phyloP scores from a whole-genome alignment of 2,329 filamentous ascomycete species.

The Ascosphaera pollenicola region DNA sequence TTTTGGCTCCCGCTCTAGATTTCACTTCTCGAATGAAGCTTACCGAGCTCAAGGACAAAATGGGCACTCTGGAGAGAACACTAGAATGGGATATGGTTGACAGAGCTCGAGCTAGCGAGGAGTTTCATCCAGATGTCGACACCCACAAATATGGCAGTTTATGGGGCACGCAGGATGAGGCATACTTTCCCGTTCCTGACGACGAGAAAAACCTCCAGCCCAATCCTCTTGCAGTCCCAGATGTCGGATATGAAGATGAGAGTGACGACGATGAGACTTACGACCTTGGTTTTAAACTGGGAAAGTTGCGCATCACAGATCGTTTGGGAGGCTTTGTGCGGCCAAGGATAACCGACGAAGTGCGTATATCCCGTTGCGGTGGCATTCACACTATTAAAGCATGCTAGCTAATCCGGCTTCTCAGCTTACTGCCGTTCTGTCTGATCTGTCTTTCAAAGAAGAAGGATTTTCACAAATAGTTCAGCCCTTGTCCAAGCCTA shows the following conservation, averaged over 20 bases:
- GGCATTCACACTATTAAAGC: slow-evolving; percentile 1
- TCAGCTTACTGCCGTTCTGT: slow-evolving; percentile 1
- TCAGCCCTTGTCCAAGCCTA: background rate
- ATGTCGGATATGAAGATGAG: slow-evolving; percentile 45
- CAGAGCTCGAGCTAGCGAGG: slow-evolving; percentile 8
- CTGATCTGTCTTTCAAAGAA: background rate
- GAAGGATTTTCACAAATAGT: background rate
- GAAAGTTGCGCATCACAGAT: slow-evolving; percentile 52
- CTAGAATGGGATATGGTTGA: slow-evolving; percentile 46
- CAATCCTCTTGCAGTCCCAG: slow-evolving; percentile 38
- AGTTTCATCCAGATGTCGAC: slow-evolving; percentile 2
- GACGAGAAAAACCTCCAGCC: slow-evolving; percentile 39
- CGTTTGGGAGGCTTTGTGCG: slow-evolving; percentile 50
- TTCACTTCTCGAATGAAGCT: slow-evolving; percentile 46
- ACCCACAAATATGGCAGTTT: background rate
- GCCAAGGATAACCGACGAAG: slow-evolving; percentile 48
- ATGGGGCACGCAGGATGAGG: slow-evolving; percentile 19
- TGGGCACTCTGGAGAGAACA: slow-evolving; percentile 46
- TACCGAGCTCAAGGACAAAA: slow-evolving; percentile 59
- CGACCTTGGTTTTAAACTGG: slow-evolving; percentile 49
- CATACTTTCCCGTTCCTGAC: slow-evolving; percentile 18
- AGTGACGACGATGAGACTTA: slow-evolving; percentile 44
- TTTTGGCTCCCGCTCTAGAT: slow-evolving; percentile 46
- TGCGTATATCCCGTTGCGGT: slow-evolving; percentile 16
- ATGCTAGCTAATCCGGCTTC: background rate